Percentiles rank a stretch among this genome's conserved stretches.
Evolutionary conservation across 768 basidiomycete species (phyloP).

Genomic region (Termitomyces sp.): DNA sequence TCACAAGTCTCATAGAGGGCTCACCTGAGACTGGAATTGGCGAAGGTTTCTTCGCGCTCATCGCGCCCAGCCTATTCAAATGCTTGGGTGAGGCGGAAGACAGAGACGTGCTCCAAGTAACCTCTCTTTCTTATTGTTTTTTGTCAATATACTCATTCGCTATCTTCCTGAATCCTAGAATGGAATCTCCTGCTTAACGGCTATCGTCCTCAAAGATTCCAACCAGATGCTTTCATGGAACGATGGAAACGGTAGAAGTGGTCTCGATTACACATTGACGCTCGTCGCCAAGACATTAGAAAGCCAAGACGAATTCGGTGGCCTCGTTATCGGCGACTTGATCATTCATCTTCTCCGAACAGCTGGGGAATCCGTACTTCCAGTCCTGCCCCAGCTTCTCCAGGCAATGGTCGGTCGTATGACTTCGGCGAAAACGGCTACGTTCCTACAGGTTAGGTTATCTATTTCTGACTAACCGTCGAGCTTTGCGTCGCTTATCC

Average conservation of each 20-base stretch:
- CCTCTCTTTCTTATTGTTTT: neutral
- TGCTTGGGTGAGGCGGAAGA: constrained; percentile 72
- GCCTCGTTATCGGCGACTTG: constrained; percentile 89
- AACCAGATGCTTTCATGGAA: constrained; percentile 76
- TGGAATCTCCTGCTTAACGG: constrained; percentile 75
- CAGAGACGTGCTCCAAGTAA: constrained; percentile 76
- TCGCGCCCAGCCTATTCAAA: constrained; percentile 73
- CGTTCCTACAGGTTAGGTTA: constrained; percentile 87
- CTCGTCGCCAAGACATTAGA: constrained; percentile 76
- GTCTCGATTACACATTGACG: constrained; percentile 68
- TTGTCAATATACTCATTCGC: neutral
- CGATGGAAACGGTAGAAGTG: constrained; percentile 60
- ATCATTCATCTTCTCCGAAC: constrained; percentile 89
- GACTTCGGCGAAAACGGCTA: constrained; percentile 81
- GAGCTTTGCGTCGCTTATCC: neutral
- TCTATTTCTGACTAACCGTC: constrained; percentile 3
- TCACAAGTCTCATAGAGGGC: constrained; percentile 67
- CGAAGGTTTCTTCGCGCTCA: constrained; percentile 68
- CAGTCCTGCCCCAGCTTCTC: constrained; percentile 83
- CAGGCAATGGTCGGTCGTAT: constrained; percentile 81
- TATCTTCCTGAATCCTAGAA: constrained; percentile 43
- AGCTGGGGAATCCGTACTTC: constrained; percentile 73
- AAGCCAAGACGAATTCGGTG: constrained; percentile 84
- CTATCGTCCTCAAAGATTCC: constrained; percentile 83
- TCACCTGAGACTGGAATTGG: constrained; percentile 62